Base-by-base conservation (phyloP, 2,329 filamentous ascomycete genomes). In the Sporothrix variecibatus region DNA sequence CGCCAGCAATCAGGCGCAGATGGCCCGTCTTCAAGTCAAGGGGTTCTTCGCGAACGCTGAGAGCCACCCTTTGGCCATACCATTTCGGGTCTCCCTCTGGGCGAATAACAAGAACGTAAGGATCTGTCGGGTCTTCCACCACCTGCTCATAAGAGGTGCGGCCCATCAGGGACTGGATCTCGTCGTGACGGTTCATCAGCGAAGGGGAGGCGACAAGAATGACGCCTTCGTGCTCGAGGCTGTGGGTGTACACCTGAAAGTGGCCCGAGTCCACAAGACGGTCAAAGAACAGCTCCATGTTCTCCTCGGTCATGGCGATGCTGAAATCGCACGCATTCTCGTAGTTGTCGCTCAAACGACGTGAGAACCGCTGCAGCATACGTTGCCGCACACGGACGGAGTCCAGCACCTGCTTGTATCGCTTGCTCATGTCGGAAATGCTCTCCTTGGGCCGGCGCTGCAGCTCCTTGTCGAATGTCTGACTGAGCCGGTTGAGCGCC, bases 281-380 rank as follows among this genome's bases (percentile, higher is more conserved):
- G 77, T 97, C 93, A 77, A 95, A 93, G 38, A 99, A 88, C 51
- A 93, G 90, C 75, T 91, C 90, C 75, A 97, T 86, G 75, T 89
- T 88, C 60, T 72, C 76, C 43, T 93, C 90, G 9, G 88, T 87
- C 4, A 84, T 88, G 49, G 92, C 91, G 79, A 98, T 92, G 81
- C 93, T 97, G 82, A 96, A 97, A 82, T 99, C 96, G 11, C 94
- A 97, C 5, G 94, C 93, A 80, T 99, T 98, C 82, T 99, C 96
- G 79, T 99, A 99, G 74, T 95, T 91, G 80, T 97, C 93, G 78
- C 93, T 95, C 72, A 99, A 83, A 81, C 97, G 94, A 77, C 94
- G 90, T 23, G 94, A 96, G 83, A 98, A 98, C 75, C 96, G 93
- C 81, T 98, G 97, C 76, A 99, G 87, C 89, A 98, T 98, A 82